A percentile compares a stretch with the other conserved stretches of the same genome.
Evolutionary conservation across 805 yeast genomes (phyloP).

Genomic region (Ogataea zsoltii): DNA sequence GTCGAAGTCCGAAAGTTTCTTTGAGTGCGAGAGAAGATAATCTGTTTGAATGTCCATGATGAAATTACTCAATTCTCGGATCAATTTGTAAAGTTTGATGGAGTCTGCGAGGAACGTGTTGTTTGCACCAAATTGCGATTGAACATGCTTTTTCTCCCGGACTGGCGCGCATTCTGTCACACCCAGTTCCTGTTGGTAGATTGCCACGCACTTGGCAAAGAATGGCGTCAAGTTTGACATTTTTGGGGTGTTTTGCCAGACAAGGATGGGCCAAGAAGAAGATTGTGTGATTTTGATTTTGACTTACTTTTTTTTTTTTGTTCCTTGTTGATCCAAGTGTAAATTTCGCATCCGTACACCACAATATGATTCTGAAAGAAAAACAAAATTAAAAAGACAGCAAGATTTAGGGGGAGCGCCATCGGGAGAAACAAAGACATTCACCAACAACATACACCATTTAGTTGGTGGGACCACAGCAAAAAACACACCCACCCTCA

Average conservation of each 20-base stretch:
- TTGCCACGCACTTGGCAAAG: slow-evolving; percentile 47
- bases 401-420: not conserved
- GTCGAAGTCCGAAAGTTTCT: slow-evolving; percentile 24
- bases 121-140: slow-evolving; percentile 12
- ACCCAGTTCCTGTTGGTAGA: slow-evolving; percentile 34
- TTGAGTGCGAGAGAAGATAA: slow-evolving; percentile 36
- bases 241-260: not conserved
- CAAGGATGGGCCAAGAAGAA: not conserved
- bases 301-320: not conserved
- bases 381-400: slow-evolving; percentile 1
- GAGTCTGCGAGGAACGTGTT: slow-evolving; percentile 47
- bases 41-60: slow-evolving; percentile 35
- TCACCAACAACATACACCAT: not conserved
- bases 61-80: slow-evolving; percentile 37
- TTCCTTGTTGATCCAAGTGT: not conserved
- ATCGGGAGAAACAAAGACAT: not conserved
- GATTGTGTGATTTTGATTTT: not conserved
- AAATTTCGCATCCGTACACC: slow-evolving; percentile 4
- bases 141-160: not conserved
- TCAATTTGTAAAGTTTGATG: slow-evolving; percentile 34
- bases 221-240: slow-evolving; percentile 53
- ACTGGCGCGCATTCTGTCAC: not conserved
- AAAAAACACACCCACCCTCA: too few species aligned
- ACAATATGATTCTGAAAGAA: not conserved
- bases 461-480: not conserved